phyloP scores from a whole-genome alignment of 345 rosid species.

The Excoecaria cochinchinensis region DNA sequence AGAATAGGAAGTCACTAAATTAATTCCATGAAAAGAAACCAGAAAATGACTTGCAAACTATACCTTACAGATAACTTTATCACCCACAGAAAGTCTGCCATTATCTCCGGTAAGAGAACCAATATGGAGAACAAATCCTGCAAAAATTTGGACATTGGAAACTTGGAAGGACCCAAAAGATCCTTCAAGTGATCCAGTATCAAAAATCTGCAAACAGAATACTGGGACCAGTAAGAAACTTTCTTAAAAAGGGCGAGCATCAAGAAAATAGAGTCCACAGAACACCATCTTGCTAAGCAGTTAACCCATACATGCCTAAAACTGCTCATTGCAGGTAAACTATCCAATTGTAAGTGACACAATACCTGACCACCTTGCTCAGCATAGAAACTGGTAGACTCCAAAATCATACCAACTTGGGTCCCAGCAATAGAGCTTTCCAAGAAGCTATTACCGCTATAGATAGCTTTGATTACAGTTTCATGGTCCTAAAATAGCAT shows the following conservation, averaged over 20 bases:
- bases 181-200: slow-evolving; percentile 73
- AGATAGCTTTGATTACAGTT: slow-evolving; percentile 74
- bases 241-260: background rate
- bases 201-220: slow-evolving; percentile 66
- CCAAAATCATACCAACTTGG: slow-evolving; percentile 77
- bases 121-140: slow-evolving; percentile 90
- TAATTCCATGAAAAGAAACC: slow-evolving; percentile 6
- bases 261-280: background rate
- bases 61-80: slow-evolving; percentile 83
- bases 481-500: slow-evolving; percentile 55
- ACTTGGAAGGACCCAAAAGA: slow-evolving; percentile 75
- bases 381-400: slow-evolving; percentile 86
- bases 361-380: slow-evolving; percentile 99
- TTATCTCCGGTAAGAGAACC: slow-evolving; percentile 51
- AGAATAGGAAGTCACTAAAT: background rate
- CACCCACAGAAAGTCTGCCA: slow-evolving; percentile 59
- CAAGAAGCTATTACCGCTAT: slow-evolving; percentile 69
- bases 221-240: slow-evolving; percentile 2
- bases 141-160: slow-evolving; percentile 79
- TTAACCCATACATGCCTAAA: background rate
- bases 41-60: slow-evolving; percentile 8
- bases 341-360: background rate
- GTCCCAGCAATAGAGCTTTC: slow-evolving; percentile 43
- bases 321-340: background rate
- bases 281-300: background rate